Evolutionary conservation across 176 grass and related monocot genomes (phyloP).

Genomic region (Oryza nivara): DNA sequence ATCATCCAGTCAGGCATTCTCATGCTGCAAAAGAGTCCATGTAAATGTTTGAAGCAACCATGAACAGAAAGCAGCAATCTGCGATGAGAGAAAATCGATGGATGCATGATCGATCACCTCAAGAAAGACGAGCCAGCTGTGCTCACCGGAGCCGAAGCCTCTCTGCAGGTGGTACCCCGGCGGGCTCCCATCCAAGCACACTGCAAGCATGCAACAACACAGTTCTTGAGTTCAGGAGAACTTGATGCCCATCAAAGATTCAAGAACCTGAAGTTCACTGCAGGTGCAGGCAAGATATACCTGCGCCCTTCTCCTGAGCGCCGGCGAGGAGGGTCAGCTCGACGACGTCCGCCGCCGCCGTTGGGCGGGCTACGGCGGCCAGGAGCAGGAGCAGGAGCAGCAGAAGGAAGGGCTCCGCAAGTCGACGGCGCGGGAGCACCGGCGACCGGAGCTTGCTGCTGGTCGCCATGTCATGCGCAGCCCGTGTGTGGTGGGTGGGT

Average conservation of each 20-base stretch:
- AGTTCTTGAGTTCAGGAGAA: neutral
- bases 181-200: slow-evolving; percentile 82
- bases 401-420: neutral
- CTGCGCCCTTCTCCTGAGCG: slow-evolving; percentile 48
- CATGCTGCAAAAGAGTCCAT: too few relatives aligned
- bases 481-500: neutral
- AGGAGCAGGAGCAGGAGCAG: neutral
- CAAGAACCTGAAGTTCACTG: neutral
- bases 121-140: slow-evolving; percentile 71
- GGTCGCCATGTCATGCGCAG: neutral
- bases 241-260: neutral
- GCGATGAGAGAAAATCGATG: neutral
- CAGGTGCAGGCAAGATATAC: slow-evolving; percentile 5
- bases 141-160: slow-evolving; percentile 65
- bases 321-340: slow-evolving; percentile 49
- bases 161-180: slow-evolving; percentile 76
- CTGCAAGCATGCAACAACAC: slow-evolving; percentile 32
- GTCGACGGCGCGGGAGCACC: too few relatives aligned
- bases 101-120: slow-evolving; percentile 45
- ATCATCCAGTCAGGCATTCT: neutral
- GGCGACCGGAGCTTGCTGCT: neutral
- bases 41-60: neutral
- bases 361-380: neutral
- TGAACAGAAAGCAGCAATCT: neutral
- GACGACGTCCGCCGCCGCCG: slow-evolving; percentile 11